These are phyloP conservation scores for Aspergillus caelatus DNA, from an alignment of 2,329 filamentous ascomycete species.

Conservation along the genomic window DNA sequence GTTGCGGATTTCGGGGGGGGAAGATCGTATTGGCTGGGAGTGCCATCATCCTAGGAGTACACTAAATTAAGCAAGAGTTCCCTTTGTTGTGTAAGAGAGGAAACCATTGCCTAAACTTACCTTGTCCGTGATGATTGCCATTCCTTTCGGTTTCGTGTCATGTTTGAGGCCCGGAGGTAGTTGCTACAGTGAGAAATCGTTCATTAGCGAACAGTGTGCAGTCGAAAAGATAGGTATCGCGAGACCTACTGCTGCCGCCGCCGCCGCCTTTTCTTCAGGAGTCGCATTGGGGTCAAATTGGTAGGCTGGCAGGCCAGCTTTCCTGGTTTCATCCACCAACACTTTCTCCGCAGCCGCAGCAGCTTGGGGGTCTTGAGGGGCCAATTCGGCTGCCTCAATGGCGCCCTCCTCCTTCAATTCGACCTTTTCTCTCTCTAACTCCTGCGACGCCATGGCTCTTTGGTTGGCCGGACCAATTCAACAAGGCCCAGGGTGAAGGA, in stretches of 20 bases:
- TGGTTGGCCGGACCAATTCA: slow-evolving; percentile 7
- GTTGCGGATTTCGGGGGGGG: slow-evolving; percentile 69
- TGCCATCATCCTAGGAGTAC: slow-evolving; percentile 63
- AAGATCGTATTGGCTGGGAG: slow-evolving; percentile 71
- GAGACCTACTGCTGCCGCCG: slow-evolving; percentile 71
- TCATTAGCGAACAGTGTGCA: slow-evolving; percentile 10
- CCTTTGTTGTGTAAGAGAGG: background rate
- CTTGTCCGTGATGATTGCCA: slow-evolving; percentile 72
- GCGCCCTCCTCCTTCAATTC: slow-evolving; percentile 84
- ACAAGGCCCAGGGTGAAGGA: slow-evolving; percentile 19
- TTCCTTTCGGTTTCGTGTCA: slow-evolving; percentile 42
- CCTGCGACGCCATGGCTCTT: slow-evolving; percentile 34
- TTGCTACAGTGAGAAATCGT: slow-evolving; percentile 48
- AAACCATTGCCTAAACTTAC: slow-evolving; percentile 37
- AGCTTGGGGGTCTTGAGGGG: slow-evolving; percentile 62
- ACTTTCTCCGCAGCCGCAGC: slow-evolving; percentile 72
- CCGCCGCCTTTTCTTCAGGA: slow-evolving; percentile 79
- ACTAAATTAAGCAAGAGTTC: background rate
- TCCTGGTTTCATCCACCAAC: slow-evolving; percentile 75
- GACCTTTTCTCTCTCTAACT: slow-evolving; percentile 36
- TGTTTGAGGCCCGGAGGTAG: slow-evolving; percentile 67
- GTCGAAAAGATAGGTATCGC: background rate
- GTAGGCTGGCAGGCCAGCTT: slow-evolving; percentile 78
- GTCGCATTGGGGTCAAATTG: slow-evolving; percentile 85
- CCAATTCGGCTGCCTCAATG: slow-evolving; percentile 68